Evolutionary conservation across 257 asterid genomes (phyloP), one percentile per base, ranked within the genome.

Genomic region (Nicotiana attenuata): DNA sequence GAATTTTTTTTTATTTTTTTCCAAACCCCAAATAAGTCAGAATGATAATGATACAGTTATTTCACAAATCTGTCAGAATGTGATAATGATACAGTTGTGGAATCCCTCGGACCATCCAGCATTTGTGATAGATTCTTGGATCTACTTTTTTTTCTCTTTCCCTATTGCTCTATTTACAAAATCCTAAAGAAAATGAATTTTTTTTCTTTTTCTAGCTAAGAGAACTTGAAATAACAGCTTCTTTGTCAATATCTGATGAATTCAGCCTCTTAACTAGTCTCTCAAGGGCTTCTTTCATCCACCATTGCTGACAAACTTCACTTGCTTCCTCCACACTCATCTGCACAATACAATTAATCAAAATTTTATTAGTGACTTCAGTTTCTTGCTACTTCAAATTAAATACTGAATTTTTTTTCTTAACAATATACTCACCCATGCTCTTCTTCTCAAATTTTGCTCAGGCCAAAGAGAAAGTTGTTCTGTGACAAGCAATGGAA

Each of bases 211-310:
- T 45, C 59, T 71, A 71, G 59, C 59, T 71, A 16, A 61, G 41
- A 61, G 61, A 57, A 26, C 33, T 68, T 53, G 26, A 65, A 78
- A 78, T 14, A 35, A 79, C 45, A 35, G 10, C 41, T 13, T 73
- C 64, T 64, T 31, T 13, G 15, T 47, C 71, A 47, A 6, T 11
- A 10, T 22, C 9, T 28, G 89, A 53, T 17, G 89, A 87, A 61
- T 17, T 76, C 7, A 93, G 87, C 81, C 97, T 92, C 8, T 84
- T 52, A 71, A 86, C 92, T 82, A 93, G 80, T 80, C 61, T 88
- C 59, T 91, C 97, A 61, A 93, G 86, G 38, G 97, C 97, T 89
- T 93, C 97, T 81, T 88, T 93, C 97, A 93, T 93, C 97, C 97
- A 93, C 90, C 90, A 89, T 17, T 93, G 97, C 57, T 83, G 84